These are phyloP conservation scores for Manihot esculenta DNA, from an alignment of 441 rosid genomes.

Conservation along the genomic window DNA sequence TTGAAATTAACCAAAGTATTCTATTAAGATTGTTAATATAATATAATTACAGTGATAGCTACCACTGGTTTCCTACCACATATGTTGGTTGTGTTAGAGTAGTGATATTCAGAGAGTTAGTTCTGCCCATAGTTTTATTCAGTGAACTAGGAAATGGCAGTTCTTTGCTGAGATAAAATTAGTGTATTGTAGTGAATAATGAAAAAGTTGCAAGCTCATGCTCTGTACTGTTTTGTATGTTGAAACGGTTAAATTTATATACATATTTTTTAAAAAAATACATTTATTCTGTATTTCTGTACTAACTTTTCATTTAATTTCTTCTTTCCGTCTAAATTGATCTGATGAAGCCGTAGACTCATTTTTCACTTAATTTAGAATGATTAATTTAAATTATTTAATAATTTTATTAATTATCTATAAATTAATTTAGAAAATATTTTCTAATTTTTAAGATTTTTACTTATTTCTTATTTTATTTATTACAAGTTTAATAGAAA, in stretches of 20 bases:
- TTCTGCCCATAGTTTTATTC: not conserved
- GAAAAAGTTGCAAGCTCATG: not conserved
- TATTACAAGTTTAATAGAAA: too few species aligned
- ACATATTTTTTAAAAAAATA: too few species aligned
- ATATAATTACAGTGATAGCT: not conserved
- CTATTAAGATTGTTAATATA: not conserved
- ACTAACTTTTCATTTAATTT: not conserved
- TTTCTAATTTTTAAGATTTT: too few species aligned
- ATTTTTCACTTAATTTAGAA: too few species aligned
- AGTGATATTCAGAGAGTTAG: slow-evolving; percentile 1
- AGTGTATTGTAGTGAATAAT: slow-evolving; percentile 1
- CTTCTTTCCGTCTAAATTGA: too few species aligned
- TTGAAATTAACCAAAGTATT: not conserved
- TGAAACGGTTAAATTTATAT: not conserved
- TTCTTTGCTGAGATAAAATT: not conserved
- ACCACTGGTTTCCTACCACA: not conserved
- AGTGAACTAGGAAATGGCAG: not conserved
- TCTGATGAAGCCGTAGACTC: too few species aligned
- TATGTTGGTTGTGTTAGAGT: not conserved
- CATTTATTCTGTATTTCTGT: too few species aligned
- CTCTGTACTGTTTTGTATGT: not conserved
- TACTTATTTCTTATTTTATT: too few species aligned
- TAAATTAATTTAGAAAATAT: too few species aligned
- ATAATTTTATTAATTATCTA: too few species aligned
- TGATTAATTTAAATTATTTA: too few species aligned